Evolutionary conservation across 352 stramenopile species (phyloP).

Genomic region (Phytophthora kernoviae): DNA sequence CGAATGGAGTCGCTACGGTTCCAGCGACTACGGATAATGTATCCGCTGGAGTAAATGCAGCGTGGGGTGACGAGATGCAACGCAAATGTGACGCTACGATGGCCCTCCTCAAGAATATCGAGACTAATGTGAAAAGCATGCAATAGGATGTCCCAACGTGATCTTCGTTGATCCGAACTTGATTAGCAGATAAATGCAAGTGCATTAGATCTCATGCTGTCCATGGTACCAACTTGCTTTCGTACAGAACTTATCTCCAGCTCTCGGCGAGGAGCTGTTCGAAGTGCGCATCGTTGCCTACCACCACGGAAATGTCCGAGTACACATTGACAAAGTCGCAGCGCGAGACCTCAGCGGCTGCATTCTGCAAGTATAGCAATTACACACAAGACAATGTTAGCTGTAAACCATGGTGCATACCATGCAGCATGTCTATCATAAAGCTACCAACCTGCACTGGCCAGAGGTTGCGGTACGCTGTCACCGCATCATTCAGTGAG

Average conservation of each 20-base stretch:
- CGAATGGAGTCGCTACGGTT: background rate
- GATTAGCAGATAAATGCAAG: background rate
- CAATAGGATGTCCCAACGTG: conserved; percentile 8
- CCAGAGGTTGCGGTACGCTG: conserved; percentile 61
- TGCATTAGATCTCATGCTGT: conserved; percentile 2
- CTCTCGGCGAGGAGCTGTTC: conserved; percentile 70
- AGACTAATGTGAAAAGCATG: conserved; percentile 38
- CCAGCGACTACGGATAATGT: background rate
- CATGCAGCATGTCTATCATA: background rate
- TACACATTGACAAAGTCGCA: conserved; percentile 79
- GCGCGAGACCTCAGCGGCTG: conserved; percentile 41
- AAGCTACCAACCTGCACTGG: conserved; percentile 20
- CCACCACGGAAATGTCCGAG: conserved; percentile 63
- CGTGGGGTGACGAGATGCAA: conserved; percentile 53
- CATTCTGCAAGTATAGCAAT: conserved; percentile 15
- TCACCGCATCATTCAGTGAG: conserved; percentile 30
- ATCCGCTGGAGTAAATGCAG: background rate
- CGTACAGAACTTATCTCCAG: conserved; percentile 49
- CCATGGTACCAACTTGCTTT: background rate
- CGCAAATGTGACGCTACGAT: conserved; percentile 49
- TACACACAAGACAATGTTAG: conserved; percentile 1
- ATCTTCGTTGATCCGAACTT: conserved; percentile 2
- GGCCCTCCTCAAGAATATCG: conserved; percentile 46
- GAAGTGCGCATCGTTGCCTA: conserved; percentile 68
- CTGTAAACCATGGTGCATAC: background rate